These are phyloP conservation scores for Durio zibethinus DNA, from an alignment of 345 rosid genomes.

Conservation along the genomic window DNA sequence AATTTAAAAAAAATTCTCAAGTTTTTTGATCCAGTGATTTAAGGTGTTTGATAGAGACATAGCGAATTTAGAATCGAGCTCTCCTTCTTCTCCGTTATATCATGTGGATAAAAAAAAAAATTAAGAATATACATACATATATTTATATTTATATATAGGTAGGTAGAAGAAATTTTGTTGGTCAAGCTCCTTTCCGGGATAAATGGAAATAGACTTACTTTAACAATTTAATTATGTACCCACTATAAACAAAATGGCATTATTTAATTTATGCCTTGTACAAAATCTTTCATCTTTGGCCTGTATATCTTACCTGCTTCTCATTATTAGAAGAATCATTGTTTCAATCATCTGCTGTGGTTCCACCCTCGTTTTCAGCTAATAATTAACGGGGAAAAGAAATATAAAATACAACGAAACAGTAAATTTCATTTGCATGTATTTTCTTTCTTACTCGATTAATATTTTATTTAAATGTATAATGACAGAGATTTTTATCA, in stretches of 20 bases:
- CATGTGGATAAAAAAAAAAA: too few species aligned
- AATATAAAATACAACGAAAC: too few species aligned
- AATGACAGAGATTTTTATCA: too few species aligned
- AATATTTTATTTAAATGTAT: too few species aligned
- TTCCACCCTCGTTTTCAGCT: not conserved
- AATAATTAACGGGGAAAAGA: not conserved
- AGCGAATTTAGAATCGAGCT: too few species aligned
- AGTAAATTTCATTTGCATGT: constrained; percentile 4
- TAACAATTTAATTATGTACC: not conserved
- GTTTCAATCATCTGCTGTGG: not conserved
- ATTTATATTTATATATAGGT: too few species aligned
- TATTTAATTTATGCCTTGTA: not conserved
- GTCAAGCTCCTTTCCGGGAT: not conserved
- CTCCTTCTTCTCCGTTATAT: too few species aligned
- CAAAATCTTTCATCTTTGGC: not conserved
- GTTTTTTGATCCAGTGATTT: too few species aligned
- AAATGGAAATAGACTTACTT: not conserved
- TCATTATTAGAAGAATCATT: not conserved
- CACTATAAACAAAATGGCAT: not conserved
- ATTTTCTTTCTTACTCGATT: not conserved
- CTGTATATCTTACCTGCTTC: not conserved
- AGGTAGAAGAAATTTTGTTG: not conserved
- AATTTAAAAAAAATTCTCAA: too few species aligned
- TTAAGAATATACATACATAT: too few species aligned
- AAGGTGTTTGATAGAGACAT: too few species aligned